These are phyloP conservation scores for Cryptococcus sp. DNA, from an alignment of 1,284 basidiomycete genomes.

Conservation along the genomic window DNA sequence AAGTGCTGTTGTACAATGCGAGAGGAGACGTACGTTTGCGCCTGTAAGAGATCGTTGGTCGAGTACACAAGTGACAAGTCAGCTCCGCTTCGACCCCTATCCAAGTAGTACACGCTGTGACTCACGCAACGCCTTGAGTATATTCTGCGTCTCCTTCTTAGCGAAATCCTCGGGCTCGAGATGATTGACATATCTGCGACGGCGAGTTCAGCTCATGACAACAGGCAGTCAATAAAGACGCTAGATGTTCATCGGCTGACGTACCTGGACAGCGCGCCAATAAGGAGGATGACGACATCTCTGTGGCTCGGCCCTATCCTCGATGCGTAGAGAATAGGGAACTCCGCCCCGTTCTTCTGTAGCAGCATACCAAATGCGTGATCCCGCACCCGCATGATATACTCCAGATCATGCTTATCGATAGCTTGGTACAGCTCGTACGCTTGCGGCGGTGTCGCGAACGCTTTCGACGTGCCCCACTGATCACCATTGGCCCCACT, in stretches of 20 bases:
- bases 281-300: conserved; percentile 50
- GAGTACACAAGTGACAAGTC: not conserved
- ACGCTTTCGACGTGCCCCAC: conserved; percentile 29
- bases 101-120: not conserved
- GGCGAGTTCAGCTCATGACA: conserved; percentile 2
- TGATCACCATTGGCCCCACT: not conserved
- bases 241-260: not conserved
- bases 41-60: conserved; percentile 16
- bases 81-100: not conserved
- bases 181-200: conserved; percentile 49
- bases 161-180: conserved; percentile 51
- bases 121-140: conserved; percentile 45
- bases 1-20: not conserved
- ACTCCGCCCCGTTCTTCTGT: conserved; percentile 53
- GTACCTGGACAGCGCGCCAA: conserved; percentile 52
- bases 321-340: conserved; percentile 52
- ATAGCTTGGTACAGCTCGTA: conserved; percentile 54
- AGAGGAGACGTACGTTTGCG: conserved; percentile 40
- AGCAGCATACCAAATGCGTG: conserved; percentile 49
- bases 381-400: conserved; percentile 52
- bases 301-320: conserved; percentile 47
- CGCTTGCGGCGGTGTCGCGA: conserved; percentile 49
- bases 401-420: conserved; percentile 52
- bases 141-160: conserved; percentile 47
- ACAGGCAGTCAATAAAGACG: not conserved